Evolutionary conservation across 2,329 filamentous ascomycete species (phyloP), one percentile per base, ranked within the genome.

Genomic region (Myriosclerotinia scirpicola): DNA sequence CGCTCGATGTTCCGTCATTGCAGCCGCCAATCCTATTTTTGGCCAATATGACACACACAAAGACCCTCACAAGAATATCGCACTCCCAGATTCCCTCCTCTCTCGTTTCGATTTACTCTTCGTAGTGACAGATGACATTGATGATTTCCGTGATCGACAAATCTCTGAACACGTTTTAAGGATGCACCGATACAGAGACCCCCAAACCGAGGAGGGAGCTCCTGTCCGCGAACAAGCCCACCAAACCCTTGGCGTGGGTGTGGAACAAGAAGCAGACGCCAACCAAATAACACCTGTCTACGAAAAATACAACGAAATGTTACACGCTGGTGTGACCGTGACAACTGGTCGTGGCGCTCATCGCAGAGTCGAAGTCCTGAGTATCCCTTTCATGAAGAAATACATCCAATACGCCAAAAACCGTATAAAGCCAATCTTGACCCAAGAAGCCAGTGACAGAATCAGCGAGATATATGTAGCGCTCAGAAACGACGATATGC

Each of bases 31-130:
- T 77, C 95, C 95, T 4, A 95, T 99, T 63, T 99, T 96, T 74
- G 95, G 95, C 69, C 95, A 99, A 79, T 99, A 99, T 77, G 95
- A 99, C 77, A 91, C 93, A 0, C 95, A 98, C 81, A 99, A 99
- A 76, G 95, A 99, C 76, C 95, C 95, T 0, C 95, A 99, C 81
- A 94, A 95, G 80, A 99, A 99, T 79, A 99, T 99, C 73, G 95
- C 95, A 12, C 85, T 99, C 15, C 95, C 95, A 0, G 95, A 99
- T 78, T 99, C 95, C 3, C 86, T 99, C 0, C 84, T 99, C 9
- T 98, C 95, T 6, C 95, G 95, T 91, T 99, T 99, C 78, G 95
- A 99, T 87, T 84, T 99, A 73, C 83, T 99, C 2, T 99, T 99
- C 76, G 90, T 99, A 56, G 93, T 99, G 54, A 99, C 95, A 1